Percentiles rank a stretch among this genome's conserved stretches.
These are phyloP conservation scores for Starmerella stigmatis DNA, from an alignment of 805 yeast genomes.

Conservation along the genomic window DNA sequence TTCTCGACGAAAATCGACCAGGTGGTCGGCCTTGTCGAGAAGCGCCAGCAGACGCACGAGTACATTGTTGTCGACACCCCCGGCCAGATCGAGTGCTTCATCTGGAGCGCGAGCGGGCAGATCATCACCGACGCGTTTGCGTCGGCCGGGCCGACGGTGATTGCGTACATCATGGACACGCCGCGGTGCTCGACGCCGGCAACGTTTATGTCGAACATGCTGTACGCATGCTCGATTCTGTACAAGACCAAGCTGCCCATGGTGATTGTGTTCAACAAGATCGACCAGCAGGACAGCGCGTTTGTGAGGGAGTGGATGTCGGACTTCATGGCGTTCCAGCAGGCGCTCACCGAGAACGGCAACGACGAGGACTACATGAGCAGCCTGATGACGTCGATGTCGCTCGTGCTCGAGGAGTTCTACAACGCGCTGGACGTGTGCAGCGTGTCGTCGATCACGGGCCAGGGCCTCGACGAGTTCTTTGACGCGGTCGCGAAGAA, in stretches of 20 bases:
- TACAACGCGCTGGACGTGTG: constrained; percentile 87
- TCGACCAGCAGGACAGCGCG: constrained; percentile 73
- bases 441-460: constrained; percentile 86
- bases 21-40: constrained; percentile 75
- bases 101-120: constrained; percentile 97
- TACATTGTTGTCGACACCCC: constrained; percentile 93
- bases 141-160: constrained; percentile 85
- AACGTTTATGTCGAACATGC: constrained; percentile 95
- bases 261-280: constrained; percentile 92
- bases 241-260: constrained; percentile 94
- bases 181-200: constrained; percentile 92
- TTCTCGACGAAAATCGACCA: constrained; percentile 95
- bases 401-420: constrained; percentile 90
- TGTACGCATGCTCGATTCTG: constrained; percentile 92
- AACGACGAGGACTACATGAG: constrained; percentile 83
- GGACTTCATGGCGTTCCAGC: constrained; percentile 76
- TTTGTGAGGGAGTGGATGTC: constrained; percentile 96
- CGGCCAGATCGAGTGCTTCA: constrained; percentile 96
- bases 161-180: constrained; percentile 93
- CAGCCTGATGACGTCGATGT: constrained; percentile 87
- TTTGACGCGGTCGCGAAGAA: constrained; percentile 73
- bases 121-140: constrained; percentile 96
- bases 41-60: constrained; percentile 45
- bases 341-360: constrained; percentile 46
- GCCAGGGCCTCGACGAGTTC: constrained; percentile 88